Conservation (phyloP, 768 basidiomycete genomes). For the Hemileccinum rubropunctum region DNA sequence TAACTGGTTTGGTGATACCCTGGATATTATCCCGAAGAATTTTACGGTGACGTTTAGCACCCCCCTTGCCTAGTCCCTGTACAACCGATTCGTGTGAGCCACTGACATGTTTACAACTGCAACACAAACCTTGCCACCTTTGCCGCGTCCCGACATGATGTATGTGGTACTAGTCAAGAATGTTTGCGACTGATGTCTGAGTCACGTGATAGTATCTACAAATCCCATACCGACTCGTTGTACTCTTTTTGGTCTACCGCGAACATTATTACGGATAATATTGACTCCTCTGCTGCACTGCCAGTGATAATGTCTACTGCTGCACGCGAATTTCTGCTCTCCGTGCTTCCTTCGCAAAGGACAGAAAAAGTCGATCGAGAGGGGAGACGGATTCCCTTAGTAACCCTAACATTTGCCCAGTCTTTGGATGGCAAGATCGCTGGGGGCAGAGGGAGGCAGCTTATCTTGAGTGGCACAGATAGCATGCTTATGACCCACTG, state of each 20-base stretch:
- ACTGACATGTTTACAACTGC: neutral
- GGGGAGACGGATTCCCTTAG: slow-evolving; percentile 43
- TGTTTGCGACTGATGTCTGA: no score
- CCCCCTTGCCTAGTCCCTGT: slow-evolving; percentile 61
- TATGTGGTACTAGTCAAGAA: no score
- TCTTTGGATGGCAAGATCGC: slow-evolving; percentile 89
- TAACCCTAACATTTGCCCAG: slow-evolving; percentile 86
- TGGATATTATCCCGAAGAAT: slow-evolving; percentile 49
- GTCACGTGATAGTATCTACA: no score
- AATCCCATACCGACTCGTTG: no score
- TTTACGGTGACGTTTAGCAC: slow-evolving; percentile 46
- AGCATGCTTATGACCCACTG: slow-evolving; percentile 95
- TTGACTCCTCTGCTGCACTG: no score
- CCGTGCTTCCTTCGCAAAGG: slow-evolving; percentile 22
- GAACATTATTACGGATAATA: no score
- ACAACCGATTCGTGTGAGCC: neutral
- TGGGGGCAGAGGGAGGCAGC: slow-evolving; percentile 65
- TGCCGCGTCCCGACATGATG: slow-evolving; percentile 47
- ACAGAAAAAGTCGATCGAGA: slow-evolving; percentile 14
- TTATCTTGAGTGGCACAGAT: slow-evolving; percentile 80
- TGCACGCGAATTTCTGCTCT: slow-evolving; percentile 27
- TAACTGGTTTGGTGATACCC: slow-evolving; percentile 49
- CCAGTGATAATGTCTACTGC: slow-evolving; percentile 1
- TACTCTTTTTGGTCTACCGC: no score
- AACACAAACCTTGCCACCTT: slow-evolving; percentile 41